A percentile compares a stretch with the other conserved stretches of the same genome.
Evolutionary conservation across 1,284 basidiomycete species (phyloP).

Genomic region (Pterula multifida): DNA sequence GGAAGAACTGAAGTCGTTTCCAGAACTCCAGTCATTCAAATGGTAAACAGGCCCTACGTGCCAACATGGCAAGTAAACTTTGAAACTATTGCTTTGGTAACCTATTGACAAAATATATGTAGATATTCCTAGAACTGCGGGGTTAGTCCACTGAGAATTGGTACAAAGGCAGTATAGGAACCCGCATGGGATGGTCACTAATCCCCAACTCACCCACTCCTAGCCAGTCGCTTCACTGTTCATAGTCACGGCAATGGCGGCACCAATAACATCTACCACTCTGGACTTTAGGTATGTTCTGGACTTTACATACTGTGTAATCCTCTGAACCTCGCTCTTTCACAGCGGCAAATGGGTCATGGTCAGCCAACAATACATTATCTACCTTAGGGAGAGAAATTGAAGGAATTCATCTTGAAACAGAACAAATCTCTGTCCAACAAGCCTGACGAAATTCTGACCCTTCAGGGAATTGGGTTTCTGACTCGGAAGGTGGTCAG

Average conservation of each 20-base stretch:
- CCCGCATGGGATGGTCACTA: too few species aligned
- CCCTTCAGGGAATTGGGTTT: constrained; percentile 52
- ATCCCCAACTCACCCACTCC: too few species aligned
- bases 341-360: constrained; percentile 25
- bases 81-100: too few species aligned
- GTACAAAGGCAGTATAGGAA: too few species aligned
- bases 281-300: constrained; percentile 19
- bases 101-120: too few species aligned
- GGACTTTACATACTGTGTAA: background rate
- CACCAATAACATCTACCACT: constrained; percentile 31
- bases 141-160: too few species aligned
- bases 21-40: too few species aligned
- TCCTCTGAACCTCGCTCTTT: background rate
- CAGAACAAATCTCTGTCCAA: constrained; percentile 48
- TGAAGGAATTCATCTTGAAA: background rate
- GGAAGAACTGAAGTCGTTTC: too few species aligned
- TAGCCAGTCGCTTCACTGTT: too few species aligned
- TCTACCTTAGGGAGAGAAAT: background rate
- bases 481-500: constrained; percentile 42
- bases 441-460: constrained; percentile 36
- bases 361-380: constrained; percentile 21
- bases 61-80: too few species aligned
- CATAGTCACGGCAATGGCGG: constrained; percentile 59
- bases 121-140: too few species aligned
- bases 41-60: too few species aligned